Conservation (phyloP, 192 early-diverging fungal species). For the Funneliformis geosporum region DNA sequence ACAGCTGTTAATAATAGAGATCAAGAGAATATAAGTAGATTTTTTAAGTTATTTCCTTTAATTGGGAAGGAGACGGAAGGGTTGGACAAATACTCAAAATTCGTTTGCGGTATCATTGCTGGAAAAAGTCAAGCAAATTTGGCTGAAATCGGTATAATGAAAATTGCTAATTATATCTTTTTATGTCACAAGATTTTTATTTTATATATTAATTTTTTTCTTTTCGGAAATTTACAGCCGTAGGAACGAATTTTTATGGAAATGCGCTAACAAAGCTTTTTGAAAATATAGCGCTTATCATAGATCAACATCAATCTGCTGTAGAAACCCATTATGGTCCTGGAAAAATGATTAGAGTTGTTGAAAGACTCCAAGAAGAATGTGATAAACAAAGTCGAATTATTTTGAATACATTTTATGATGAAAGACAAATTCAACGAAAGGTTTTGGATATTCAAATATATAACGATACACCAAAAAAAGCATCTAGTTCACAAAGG, state of each 20-base stretch:
- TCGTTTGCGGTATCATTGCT: slow-evolving; percentile 78
- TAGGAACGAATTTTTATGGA: slow-evolving; percentile 67
- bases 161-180: neutral
- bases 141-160: slow-evolving; percentile 42
- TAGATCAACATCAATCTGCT: slow-evolving; percentile 85
- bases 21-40: slow-evolving; percentile 78
- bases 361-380: slow-evolving; percentile 87
- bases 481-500: slow-evolving; percentile 14
- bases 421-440: slow-evolving; percentile 60
- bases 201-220: slow-evolving; percentile 23
- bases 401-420: slow-evolving; percentile 79
- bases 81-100: slow-evolving; percentile 83
- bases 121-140: slow-evolving; percentile 74
- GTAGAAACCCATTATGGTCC: slow-evolving; percentile 85
- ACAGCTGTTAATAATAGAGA: slow-evolving; percentile 66
- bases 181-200: neutral
- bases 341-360: slow-evolving; percentile 85
- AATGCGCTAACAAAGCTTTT: slow-evolving; percentile 82
- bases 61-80: slow-evolving; percentile 84
- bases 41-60: slow-evolving; percentile 88
- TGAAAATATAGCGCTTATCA: slow-evolving; percentile 83
- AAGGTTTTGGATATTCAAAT: slow-evolving; percentile 57
- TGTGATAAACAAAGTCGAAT: slow-evolving; percentile 75
- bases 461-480: slow-evolving; percentile 43
- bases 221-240: slow-evolving; percentile 32